Evolutionary conservation across 768 basidiomycete species (phyloP).

Genomic region (Pisolithus marmoratus): DNA sequence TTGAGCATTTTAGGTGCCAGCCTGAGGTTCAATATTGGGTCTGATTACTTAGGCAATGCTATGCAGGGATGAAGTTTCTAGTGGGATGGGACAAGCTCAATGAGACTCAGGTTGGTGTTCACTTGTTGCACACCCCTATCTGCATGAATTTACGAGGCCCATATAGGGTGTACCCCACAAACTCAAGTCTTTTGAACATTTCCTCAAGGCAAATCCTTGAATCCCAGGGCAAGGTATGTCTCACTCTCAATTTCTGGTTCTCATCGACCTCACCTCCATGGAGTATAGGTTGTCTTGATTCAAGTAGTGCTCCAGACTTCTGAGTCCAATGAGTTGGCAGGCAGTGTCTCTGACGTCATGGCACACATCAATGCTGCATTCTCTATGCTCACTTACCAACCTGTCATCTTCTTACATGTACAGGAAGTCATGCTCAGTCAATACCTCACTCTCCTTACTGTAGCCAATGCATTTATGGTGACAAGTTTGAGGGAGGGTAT

Average conservation of each 20-base stretch:
- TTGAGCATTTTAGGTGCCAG: conserved; percentile 43
- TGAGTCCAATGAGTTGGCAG: conserved; percentile 66
- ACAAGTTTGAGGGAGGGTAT: conserved; percentile 85
- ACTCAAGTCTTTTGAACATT: conserved; percentile 75
- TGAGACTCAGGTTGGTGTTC: conserved; percentile 55
- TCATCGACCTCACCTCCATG: neutral
- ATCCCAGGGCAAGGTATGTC: conserved; percentile 62
- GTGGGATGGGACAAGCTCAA: conserved; percentile 89
- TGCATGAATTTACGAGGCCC: neutral
- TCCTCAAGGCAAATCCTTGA: conserved; percentile 77
- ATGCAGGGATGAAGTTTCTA: conserved; percentile 79
- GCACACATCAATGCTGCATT: conserved; percentile 79
- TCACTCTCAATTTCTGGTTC: neutral
- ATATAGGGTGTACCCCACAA: conserved; percentile 72
- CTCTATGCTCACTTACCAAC: conserved; percentile 82
- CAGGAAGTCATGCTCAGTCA: conserved; percentile 82
- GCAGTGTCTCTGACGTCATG: conserved; percentile 65
- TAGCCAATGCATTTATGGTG: conserved; percentile 82
- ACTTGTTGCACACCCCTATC: neutral
- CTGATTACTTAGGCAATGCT: conserved; percentile 69
- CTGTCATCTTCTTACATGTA: conserved; percentile 80
- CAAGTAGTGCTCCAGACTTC: conserved; percentile 85
- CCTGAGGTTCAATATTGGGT: conserved; percentile 84
- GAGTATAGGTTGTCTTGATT: conserved; percentile 65
- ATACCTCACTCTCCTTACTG: conserved; percentile 74